Evolutionary conservation across 164 flowering plant genomes (phyloP).

Genomic region (Paratinospora sagittata): DNA sequence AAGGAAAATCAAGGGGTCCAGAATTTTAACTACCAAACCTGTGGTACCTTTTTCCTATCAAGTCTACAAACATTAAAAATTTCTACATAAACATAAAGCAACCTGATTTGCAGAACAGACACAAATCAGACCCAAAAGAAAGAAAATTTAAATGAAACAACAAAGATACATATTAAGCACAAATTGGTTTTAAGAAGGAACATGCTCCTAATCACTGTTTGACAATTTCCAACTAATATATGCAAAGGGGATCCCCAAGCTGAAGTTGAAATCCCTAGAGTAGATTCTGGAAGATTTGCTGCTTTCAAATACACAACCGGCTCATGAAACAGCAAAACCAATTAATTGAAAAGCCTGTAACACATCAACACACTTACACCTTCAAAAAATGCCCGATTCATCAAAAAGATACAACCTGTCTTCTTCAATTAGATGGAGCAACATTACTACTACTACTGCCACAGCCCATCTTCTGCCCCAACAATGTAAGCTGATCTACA

Average conservation of each 20-base stretch:
- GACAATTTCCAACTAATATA: not conserved
- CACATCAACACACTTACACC: not conserved
- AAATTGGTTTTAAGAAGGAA: not conserved
- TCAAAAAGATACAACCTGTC: not conserved
- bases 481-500: conserved; percentile 75
- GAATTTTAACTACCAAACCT: not conserved
- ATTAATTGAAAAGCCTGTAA: not conserved
- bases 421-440: conserved; percentile 29
- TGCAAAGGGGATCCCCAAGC: not conserved
- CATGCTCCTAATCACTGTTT: not conserved
- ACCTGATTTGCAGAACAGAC: not conserved
- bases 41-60: not conserved
- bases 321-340: not conserved
- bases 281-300: not conserved
- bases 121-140: not conserved
- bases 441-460: conserved; percentile 32
- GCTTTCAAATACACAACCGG: conserved; percentile 5
- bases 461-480: conserved; percentile 93
- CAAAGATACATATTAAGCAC: not conserved
- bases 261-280: not conserved
- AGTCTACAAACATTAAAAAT: not conserved
- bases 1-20: too few species aligned
- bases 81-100: not conserved
- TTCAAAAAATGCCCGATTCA: not conserved
- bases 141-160: not conserved